phyloP scores from a whole-genome alignment of 106 monocot genomes.

The Posidonia australis region DNA sequence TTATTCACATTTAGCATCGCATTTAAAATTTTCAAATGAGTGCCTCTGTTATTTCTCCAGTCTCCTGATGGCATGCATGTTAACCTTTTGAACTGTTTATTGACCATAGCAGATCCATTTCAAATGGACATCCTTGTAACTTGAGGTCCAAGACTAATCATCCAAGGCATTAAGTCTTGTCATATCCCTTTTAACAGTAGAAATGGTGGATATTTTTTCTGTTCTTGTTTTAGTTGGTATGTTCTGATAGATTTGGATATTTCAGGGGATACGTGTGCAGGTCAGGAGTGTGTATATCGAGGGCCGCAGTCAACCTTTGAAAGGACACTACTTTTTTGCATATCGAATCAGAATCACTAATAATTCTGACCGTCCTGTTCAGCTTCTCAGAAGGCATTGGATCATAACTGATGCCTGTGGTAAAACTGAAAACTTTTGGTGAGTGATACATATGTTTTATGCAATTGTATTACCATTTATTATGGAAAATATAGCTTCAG shows the following conservation, averaged over 20 bases:
- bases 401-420: conserved; percentile 90
- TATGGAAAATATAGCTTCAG: background rate
- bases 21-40: too few relatives aligned
- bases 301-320: conserved; percentile 61
- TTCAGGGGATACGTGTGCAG: conserved; percentile 90
- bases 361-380: conserved; percentile 70
- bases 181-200: too few relatives aligned
- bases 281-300: conserved; percentile 83
- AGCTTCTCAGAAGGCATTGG: conserved; percentile 94
- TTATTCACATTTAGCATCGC: too few relatives aligned
- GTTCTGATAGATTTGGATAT: background rate
- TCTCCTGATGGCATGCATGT: too few relatives aligned
- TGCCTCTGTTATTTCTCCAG: too few relatives aligned
- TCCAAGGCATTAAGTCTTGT: too few relatives aligned
- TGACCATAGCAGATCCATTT: too few relatives aligned
- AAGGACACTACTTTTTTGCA: conserved; percentile 63
- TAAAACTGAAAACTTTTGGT: conserved; percentile 87
- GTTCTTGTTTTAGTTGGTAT: background rate
- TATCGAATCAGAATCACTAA: conserved; percentile 67
- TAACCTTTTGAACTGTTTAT: too few relatives aligned
- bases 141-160: too few relatives aligned
- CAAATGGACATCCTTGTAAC: too few relatives aligned
- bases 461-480: background rate
- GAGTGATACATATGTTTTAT: conserved; percentile 8
- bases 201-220: background rate